Conservation (phyloP, 331 rosid species). For the Saraca asoca region DNA sequence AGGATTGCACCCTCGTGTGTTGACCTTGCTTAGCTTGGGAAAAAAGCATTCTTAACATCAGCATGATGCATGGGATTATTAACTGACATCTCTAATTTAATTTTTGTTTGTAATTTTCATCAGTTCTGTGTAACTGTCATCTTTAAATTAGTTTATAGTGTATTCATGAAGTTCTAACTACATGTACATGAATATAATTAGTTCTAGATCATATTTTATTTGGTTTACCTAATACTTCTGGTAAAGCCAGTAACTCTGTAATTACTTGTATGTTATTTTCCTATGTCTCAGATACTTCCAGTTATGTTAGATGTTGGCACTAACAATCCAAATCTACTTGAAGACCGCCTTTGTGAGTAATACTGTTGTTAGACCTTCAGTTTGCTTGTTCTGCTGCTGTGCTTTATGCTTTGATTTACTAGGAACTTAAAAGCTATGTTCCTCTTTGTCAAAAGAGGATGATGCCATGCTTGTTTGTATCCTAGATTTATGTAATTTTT, state of each 20-base stretch:
- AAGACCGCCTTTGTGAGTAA: constrained; percentile 88
- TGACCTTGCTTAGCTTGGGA: constrained; percentile 2
- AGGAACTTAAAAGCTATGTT: neutral
- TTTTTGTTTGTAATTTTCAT: neutral
- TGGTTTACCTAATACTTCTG: constrained; percentile 5
- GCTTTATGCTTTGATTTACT: constrained; percentile 21
- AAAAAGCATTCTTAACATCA: constrained; percentile 24
- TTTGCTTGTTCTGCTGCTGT: constrained; percentile 20
- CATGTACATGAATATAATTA: neutral
- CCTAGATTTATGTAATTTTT: constrained; percentile 24
- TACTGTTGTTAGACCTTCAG: constrained; percentile 27
- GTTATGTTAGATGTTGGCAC: constrained; percentile 98
- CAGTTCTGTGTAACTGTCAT: constrained; percentile 12
- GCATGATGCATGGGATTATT: constrained; percentile 19
- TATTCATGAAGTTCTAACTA: constrained; percentile 25
- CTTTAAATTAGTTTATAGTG: constrained; percentile 17
- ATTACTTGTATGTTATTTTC: constrained; percentile 35
- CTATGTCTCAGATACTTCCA: constrained; percentile 76
- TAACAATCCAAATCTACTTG: constrained; percentile 85
- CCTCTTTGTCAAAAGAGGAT: constrained; percentile 33
- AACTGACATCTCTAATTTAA: constrained; percentile 19
- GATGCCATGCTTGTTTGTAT: constrained; percentile 15
- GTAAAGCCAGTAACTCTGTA: constrained; percentile 15
- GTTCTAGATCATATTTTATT: constrained; percentile 1
- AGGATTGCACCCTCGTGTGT: constrained; percentile 9